These are phyloP conservation scores for Crataegus laevigata DNA, from an alignment of 306 rosid genomes.

Conservation along the genomic window DNA sequence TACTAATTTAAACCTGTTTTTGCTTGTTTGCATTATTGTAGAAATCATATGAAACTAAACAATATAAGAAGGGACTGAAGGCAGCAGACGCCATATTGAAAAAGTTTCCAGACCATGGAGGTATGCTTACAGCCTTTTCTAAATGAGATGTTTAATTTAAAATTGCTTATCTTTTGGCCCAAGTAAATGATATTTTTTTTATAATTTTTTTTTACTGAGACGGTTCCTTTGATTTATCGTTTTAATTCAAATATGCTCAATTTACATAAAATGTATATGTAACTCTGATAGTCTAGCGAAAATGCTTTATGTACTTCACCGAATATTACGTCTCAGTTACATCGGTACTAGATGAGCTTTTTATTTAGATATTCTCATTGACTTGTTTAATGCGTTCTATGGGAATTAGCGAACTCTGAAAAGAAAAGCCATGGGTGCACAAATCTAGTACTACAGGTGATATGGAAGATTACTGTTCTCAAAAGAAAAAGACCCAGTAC, in stretches of 20 bases:
- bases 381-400: not conserved
- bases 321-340: not conserved
- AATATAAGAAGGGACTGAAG: conserved; percentile 91
- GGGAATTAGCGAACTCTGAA: not conserved
- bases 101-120: conserved; percentile 98
- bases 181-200: not conserved
- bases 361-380: not conserved
- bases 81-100: conserved; percentile 94
- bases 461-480: not conserved
- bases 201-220: not conserved
- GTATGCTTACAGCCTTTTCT: conserved; percentile 29
- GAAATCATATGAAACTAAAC: conserved; percentile 98
- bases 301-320: not conserved
- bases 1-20: conserved; percentile 10
- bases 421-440: not conserved
- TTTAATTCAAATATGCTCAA: not conserved
- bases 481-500: not conserved
- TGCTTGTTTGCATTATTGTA: conserved; percentile 23
- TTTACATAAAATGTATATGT: not conserved
- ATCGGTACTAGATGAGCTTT: not conserved
- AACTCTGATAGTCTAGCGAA: not conserved
- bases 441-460: not conserved
- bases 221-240: not conserved
- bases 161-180: not conserved
- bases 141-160: not conserved